Conservation (phyloP, 2,329 filamentous ascomycete genomes). For the Madurella fahalii region DNA sequence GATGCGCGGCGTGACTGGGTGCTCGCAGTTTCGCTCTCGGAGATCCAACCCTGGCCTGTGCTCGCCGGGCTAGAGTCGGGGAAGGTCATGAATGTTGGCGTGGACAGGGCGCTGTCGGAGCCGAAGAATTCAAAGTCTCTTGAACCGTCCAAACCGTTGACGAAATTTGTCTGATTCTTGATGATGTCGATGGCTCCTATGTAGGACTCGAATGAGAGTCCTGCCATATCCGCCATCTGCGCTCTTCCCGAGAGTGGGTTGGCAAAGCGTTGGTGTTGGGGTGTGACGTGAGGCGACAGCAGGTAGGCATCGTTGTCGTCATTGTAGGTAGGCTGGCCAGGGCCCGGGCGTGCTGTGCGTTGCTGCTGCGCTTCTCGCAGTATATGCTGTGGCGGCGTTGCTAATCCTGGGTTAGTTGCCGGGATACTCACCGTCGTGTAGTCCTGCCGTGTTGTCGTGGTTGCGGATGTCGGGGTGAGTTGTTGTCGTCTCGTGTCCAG, state of each 20-base stretch:
- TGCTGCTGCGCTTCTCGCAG: slow-evolving; percentile 90
- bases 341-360: slow-evolving; percentile 75
- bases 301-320: slow-evolving; percentile 51
- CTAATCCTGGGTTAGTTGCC: slow-evolving; percentile 54
- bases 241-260: slow-evolving; percentile 39
- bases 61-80: slow-evolving; percentile 41
- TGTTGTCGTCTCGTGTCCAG: slow-evolving; percentile 68
- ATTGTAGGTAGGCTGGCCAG: slow-evolving; percentile 31
- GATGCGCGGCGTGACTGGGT: slow-evolving; percentile 37
- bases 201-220: slow-evolving; percentile 45
- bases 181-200: slow-evolving; percentile 42
- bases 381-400: slow-evolving; percentile 66
- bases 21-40: slow-evolving; percentile 45
- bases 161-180: slow-evolving; percentile 43
- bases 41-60: slow-evolving; percentile 44
- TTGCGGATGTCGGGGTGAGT: slow-evolving; percentile 31
- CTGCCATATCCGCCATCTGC: slow-evolving; percentile 33
- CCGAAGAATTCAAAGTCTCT: slow-evolving; percentile 51
- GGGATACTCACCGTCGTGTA: slow-evolving; percentile 49
- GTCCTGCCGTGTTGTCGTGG: slow-evolving; percentile 40
- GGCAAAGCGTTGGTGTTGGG: slow-evolving; percentile 51
- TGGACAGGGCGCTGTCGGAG: slow-evolving; percentile 44
- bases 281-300: slow-evolving; percentile 53
- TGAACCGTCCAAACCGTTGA: slow-evolving; percentile 38
- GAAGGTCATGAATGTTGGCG: slow-evolving; percentile 48